Conservation (phyloP, 1,284 basidiomycete genomes). For the Malassezia nana region DNA sequence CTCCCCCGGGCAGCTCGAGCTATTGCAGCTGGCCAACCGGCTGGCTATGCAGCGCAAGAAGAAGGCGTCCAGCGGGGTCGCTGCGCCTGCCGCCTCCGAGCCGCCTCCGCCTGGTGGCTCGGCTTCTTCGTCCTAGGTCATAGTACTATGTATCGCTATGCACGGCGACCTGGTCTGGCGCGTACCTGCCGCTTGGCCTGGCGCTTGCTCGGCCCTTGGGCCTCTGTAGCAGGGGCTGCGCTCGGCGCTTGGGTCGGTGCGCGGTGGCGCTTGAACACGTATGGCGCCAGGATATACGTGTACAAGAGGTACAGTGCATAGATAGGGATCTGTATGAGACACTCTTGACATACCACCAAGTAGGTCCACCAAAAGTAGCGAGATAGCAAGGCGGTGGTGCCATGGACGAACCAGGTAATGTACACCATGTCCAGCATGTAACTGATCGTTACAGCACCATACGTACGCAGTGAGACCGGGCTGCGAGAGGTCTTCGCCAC, state of each 20-base stretch:
- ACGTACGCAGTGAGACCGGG: slow-evolving; percentile 45
- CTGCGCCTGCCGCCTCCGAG: background rate
- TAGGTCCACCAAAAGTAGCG: slow-evolving; percentile 17
- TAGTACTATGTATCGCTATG: background rate
- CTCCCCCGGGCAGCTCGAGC: slow-evolving; percentile 39
- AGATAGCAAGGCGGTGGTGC: slow-evolving; percentile 37
- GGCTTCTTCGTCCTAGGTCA: background rate
- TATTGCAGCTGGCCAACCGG: slow-evolving; percentile 43
- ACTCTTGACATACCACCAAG: slow-evolving; percentile 1
- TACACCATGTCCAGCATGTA: slow-evolving; percentile 50
- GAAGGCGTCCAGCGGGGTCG: slow-evolving; percentile 4
- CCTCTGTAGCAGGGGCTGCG: background rate
- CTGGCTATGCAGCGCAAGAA: slow-evolving; percentile 31
- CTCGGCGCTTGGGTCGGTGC: slow-evolving; percentile 17
- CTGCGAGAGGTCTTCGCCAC: slow-evolving; percentile 42
- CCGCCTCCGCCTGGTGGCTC: background rate
- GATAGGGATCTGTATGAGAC: slow-evolving; percentile 38
- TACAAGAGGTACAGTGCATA: slow-evolving; percentile 44
- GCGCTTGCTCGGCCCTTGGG: slow-evolving; percentile 27
- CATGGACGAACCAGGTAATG: slow-evolving; percentile 49
- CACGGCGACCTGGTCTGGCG: slow-evolving; percentile 27
- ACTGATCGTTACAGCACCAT: slow-evolving; percentile 12
- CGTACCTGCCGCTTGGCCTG: slow-evolving; percentile 44
- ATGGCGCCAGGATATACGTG: slow-evolving; percentile 37
- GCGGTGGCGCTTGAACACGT: slow-evolving; percentile 34